These are phyloP conservation scores for Polygonum maritimum DNA, from an alignment of 148 eudicot genomes.

Conservation along the genomic window DNA sequence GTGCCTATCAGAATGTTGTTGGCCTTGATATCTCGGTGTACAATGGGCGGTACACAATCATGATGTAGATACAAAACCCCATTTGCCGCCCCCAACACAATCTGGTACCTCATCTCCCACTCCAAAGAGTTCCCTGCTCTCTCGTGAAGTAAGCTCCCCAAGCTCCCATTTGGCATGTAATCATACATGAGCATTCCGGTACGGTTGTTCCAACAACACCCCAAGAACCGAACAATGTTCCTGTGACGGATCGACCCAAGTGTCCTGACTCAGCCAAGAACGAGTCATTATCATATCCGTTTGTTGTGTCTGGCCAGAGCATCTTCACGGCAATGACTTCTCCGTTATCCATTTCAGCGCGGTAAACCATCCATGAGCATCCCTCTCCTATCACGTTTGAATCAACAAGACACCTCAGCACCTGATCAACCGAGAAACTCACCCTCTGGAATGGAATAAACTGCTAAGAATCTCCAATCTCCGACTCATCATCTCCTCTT, in stretches of 20 bases:
- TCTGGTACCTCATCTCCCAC: constrained; percentile 73
- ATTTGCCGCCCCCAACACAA: constrained; percentile 67
- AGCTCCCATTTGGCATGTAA: constrained; percentile 90
- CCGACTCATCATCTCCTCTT: constrained; percentile 48
- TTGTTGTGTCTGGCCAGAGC: constrained; percentile 53
- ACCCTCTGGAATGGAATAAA: constrained; percentile 86
- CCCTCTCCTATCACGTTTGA: constrained; percentile 76
- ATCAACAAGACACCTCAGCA: constrained; percentile 58
- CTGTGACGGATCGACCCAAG: constrained; percentile 77
- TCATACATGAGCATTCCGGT: constrained; percentile 83
- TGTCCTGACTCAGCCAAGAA: constrained; percentile 79
- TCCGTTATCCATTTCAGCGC: constrained; percentile 58
- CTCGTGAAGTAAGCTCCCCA: constrained; percentile 75
- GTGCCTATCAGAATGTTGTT: constrained; percentile 84
- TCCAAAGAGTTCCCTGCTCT: constrained; percentile 58
- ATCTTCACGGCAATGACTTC: constrained; percentile 80
- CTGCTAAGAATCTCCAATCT: constrained; percentile 65
- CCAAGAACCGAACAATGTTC: constrained; percentile 76
- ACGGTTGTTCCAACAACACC: constrained; percentile 76
- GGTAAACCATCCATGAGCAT: constrained; percentile 78
- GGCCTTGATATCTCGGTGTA: constrained; percentile 86
- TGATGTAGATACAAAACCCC: constrained; percentile 85
- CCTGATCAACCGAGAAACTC: constrained; percentile 64
- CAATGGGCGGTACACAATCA: constrained; percentile 83
- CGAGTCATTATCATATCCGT: constrained; percentile 37